Evolutionary conservation across 352 stramenopile species (phyloP).

Genomic region (Globisporangium barbulae): DNA sequence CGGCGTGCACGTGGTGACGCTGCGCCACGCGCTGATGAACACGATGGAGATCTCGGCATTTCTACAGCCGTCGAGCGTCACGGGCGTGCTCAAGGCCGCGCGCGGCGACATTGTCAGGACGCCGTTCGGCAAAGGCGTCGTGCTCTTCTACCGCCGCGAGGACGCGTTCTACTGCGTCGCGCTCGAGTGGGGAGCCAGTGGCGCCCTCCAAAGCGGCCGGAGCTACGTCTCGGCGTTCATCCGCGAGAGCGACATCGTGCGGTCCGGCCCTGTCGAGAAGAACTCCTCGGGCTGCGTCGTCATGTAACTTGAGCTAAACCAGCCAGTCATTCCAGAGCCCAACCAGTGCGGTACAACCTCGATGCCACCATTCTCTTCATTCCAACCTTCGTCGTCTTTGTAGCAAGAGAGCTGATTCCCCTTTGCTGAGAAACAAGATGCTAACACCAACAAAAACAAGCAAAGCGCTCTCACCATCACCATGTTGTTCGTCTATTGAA

Average conservation of each 20-base stretch:
- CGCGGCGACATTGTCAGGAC: conserved; percentile 78
- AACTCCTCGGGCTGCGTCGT: conserved; percentile 52
- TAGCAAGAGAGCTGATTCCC: background rate
- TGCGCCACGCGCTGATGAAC: conserved; percentile 50
- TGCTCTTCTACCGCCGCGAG: conserved; percentile 55
- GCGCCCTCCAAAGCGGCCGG: conserved; percentile 18
- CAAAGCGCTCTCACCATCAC: background rate
- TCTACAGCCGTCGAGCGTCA: conserved; percentile 54
- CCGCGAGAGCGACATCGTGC: conserved; percentile 47
- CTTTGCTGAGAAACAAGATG: background rate
- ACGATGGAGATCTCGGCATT: conserved; percentile 51
- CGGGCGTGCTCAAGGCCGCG: conserved; percentile 54
- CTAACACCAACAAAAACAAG: background rate
- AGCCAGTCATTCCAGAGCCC: background rate
- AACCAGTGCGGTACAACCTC: background rate
- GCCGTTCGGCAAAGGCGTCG: conserved; percentile 70
- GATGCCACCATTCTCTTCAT: background rate
- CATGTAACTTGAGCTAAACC: conserved; percentile 44
- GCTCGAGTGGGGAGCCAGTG: conserved; percentile 50
- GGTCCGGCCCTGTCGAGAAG: conserved; percentile 55
- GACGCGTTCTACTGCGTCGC: conserved; percentile 73
- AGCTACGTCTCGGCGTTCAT: conserved; percentile 68
- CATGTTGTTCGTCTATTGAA: conserved; percentile 18
- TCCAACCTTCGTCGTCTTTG: background rate
- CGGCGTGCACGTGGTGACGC: conserved; percentile 64